Base-by-base conservation (phyloP, 2,329 filamentous ascomycete genomes). In the Penicillium capsulatum region DNA sequence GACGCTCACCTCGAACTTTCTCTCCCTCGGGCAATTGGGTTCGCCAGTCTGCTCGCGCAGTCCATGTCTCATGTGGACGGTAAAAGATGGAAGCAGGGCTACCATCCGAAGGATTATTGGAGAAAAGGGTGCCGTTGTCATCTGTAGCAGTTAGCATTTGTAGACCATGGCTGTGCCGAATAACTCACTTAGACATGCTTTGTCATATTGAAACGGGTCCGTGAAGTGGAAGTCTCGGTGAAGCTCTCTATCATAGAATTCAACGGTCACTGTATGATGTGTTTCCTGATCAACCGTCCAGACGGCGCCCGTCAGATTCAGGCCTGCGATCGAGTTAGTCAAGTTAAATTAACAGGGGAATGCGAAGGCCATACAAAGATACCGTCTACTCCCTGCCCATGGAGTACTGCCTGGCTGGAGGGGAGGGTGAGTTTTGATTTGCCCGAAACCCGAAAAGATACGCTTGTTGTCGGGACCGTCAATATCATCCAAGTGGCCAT, bases 241-340 rank as follows among this genome's bases (percentile, higher is more conserved):
- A 43, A 85, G 82, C 53, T 94, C 89, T 42, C 89, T 84, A 63
- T 98, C 94, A 62, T 97, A 96, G 63, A 98, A 98, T 57, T 97
- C 92, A 2, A 97, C 90, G 0, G 90, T 96, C 8, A 98, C 83
- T 2, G 92, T 98, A 61, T 97, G 81, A 54, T 91, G 84, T 0
- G 84, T 86, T 58, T 96, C 90, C 65, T 98, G 92, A 53, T 95
- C 86, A 13, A 98, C 87, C 0, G 91, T 97, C 88, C 92, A 98
- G 7, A 96, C 86, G 58, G 94, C 92, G 1, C 94, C 92, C 37
- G 90, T 86, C 43, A 98, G 71, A 60, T 97, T 97, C 28, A 97
- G 77, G 58, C 67, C 70, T 71, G 5, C 5, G 28, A 9, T 8
- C 7, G 26, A 16, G 42, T 68, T 42, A 68, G 63, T 39, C 47